These are phyloP conservation scores for Stipa capillata DNA, from an alignment of 176 grass and related monocot genomes.

Conservation along the genomic window DNA sequence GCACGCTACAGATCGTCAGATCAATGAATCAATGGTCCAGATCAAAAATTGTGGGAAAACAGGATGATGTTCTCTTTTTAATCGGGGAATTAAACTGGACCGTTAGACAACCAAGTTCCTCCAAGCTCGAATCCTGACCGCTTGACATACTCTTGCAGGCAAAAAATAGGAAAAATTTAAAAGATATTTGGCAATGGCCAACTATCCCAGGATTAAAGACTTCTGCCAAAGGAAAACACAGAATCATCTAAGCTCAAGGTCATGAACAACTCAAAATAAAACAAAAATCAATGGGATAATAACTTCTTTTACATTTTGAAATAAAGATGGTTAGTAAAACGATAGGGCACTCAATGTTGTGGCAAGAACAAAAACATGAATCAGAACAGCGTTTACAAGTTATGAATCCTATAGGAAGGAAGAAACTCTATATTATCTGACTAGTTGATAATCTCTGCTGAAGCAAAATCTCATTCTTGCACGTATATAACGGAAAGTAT, in stretches of 20 bases:
- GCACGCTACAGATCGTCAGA: too few relatives aligned
- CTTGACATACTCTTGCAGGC: not conserved
- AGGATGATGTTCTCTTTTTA: too few relatives aligned
- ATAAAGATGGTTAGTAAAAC: too few relatives aligned
- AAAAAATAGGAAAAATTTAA: too few relatives aligned
- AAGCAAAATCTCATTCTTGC: not conserved
- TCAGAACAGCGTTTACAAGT: not conserved
- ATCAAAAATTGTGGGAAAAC: too few relatives aligned
- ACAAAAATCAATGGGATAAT: not conserved
- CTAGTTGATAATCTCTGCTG: not conserved
- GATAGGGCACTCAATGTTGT: not conserved
- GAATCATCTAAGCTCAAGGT: not conserved
- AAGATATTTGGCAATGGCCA: too few relatives aligned
- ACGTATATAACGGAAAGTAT: too few relatives aligned
- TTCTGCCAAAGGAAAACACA: too few relatives aligned
- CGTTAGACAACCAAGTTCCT: not conserved
- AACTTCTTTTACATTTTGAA: not conserved
- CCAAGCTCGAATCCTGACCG: too few relatives aligned
- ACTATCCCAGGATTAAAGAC: not conserved
- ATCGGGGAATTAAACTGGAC: too few relatives aligned
- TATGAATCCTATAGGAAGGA: not conserved
- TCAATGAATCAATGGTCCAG: too few relatives aligned
- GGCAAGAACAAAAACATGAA: not conserved
- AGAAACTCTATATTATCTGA: not conserved
- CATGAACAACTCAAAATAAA: not conserved